Evolutionary conservation across 495 filamentous ascomycete species (phyloP).

Genomic region (Annulohypoxylon maeteangense): DNA sequence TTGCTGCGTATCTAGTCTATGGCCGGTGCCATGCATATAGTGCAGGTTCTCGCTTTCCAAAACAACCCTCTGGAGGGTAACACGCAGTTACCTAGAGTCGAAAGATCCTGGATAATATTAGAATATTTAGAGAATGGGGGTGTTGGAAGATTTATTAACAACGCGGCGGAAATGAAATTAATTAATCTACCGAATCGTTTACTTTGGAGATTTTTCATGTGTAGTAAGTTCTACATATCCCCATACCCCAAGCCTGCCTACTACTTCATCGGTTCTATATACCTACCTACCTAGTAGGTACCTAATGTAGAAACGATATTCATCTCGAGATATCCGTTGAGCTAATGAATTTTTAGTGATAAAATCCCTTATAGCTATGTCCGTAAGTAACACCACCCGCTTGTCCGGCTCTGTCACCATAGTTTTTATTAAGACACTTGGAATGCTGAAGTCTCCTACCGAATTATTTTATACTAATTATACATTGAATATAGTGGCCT

Average conservation of each 20-base stretch:
- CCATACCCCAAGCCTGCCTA: not conserved
- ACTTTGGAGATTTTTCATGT: slow-evolving; percentile 35
- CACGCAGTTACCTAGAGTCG: not conserved
- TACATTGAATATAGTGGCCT: slow-evolving; percentile 14
- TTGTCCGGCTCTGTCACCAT: too few species aligned
- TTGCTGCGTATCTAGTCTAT: not conserved
- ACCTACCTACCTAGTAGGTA: too few species aligned
- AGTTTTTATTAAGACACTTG: too few species aligned
- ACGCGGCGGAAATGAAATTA: not conserved
- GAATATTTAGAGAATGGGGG: slow-evolving; percentile 18
- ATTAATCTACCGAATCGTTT: slow-evolving; percentile 19
- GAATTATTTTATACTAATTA: not conserved
- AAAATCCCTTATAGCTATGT: slow-evolving; percentile 21
- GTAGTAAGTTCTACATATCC: slow-evolving; percentile 21
- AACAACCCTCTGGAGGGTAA: not conserved
- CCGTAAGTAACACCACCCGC: slow-evolving; percentile 18
- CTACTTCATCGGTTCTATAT: too few species aligned
- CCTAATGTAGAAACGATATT: not conserved
- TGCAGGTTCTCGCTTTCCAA: not conserved
- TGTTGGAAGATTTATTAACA: slow-evolving; percentile 2
- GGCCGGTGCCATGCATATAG: not conserved
- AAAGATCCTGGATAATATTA: not conserved
- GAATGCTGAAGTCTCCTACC: too few species aligned
- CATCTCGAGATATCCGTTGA: too few species aligned
- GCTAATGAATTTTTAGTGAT: slow-evolving; percentile 26